Percentiles rank a stretch among this genome's conserved stretches.
Conservation (phyloP, 2,329 filamentous ascomycete species). For the Fusarium tupiense region DNA sequence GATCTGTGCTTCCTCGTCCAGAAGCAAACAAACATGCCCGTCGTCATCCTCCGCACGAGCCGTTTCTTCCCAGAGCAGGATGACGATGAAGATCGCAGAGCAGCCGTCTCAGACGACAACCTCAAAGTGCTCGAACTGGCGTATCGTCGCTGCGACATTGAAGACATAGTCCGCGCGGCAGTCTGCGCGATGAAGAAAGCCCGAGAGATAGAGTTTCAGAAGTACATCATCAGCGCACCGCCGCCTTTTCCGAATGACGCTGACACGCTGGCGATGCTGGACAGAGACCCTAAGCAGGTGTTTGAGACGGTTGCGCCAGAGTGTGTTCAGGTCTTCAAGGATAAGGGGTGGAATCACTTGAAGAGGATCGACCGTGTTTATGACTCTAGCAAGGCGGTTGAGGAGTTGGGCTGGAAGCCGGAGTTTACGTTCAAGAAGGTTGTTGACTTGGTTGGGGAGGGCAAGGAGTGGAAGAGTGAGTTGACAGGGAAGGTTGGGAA, state of each 20-base stretch:
- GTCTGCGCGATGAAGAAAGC: slow-evolving; percentile 52
- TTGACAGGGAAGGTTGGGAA: slow-evolving; percentile 53
- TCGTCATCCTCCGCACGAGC: slow-evolving; percentile 56
- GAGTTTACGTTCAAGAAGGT: slow-evolving; percentile 52
- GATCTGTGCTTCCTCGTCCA: slow-evolving; percentile 57
- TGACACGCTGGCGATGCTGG: slow-evolving; percentile 47
- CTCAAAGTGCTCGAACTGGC: slow-evolving; percentile 60
- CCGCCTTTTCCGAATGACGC: slow-evolving; percentile 50
- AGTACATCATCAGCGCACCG: slow-evolving; percentile 57
- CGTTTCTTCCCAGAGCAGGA: slow-evolving; percentile 61
- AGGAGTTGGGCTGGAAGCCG: slow-evolving; percentile 55
- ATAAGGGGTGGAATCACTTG: slow-evolving; percentile 51
- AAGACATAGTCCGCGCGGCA: slow-evolving; percentile 55
- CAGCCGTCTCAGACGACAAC: slow-evolving; percentile 52
- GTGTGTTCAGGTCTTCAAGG: slow-evolving; percentile 45
- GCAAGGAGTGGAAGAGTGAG: slow-evolving; percentile 53
- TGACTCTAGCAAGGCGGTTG: slow-evolving; percentile 53
- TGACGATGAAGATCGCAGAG: slow-evolving; percentile 54
- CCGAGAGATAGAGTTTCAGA: slow-evolving; percentile 47
- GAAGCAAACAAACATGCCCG: slow-evolving; percentile 50
- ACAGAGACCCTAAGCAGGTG: slow-evolving; percentile 46
- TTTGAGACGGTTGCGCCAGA: slow-evolving; percentile 43
- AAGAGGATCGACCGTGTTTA: slow-evolving; percentile 56
- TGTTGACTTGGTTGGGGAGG: slow-evolving; percentile 48
- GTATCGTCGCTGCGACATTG: slow-evolving; percentile 56